Base-by-base conservation (phyloP, 306 rosid genomes). In the Styphnolobium japonicum region DNA sequence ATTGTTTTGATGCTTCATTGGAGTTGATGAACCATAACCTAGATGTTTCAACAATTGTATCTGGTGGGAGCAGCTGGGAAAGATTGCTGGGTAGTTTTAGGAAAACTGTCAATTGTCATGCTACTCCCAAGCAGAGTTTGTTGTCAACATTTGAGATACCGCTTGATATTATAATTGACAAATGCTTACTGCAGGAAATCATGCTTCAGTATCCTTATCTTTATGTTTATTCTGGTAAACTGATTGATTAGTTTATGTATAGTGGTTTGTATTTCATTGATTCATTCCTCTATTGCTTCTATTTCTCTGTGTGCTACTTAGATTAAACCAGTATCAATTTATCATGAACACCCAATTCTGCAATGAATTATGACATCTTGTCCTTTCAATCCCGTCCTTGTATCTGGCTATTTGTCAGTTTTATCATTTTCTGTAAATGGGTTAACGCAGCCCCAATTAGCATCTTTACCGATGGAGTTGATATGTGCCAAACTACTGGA, bases 11-110 rank as follows among this genome's bases (percentile, higher is more conserved):
- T 82, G 49, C 87, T 72, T 84, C 83, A 52, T 77, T 78, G 55
- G 80, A 81, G 39, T 53, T 36, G 49, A 83, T 67, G 82, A 82
- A 62, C 84, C 82, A 46, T 53, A 75, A 71, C 48, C 73, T 57
- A 51, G 85, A 58, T 75, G 70, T 43, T 68, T 82, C 61, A 60
- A 75, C 81, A 25, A 67, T 70, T 80, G 83, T 68, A 78, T 88
- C 89, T 66, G 99, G 97, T 82, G 98, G 98, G 56, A 86, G 98
- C 86, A 88, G 87, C 83, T 91, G 99, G 99, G 96, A 89, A 78
- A 91, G 90, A 69, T 83, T 91, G 89, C 88, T 95, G 69, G 84
- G 90, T 73, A 75, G 83, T 56, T 88, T 88, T 56, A 63, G 78
- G 60, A 81, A 74, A 62, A 73, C 77, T 18, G 25, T 66, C 37